Evolutionary conservation across 768 basidiomycete genomes (phyloP), one percentile per base, ranked within the genome.

Genomic region (Rhizopogon vesiculosus): DNA sequence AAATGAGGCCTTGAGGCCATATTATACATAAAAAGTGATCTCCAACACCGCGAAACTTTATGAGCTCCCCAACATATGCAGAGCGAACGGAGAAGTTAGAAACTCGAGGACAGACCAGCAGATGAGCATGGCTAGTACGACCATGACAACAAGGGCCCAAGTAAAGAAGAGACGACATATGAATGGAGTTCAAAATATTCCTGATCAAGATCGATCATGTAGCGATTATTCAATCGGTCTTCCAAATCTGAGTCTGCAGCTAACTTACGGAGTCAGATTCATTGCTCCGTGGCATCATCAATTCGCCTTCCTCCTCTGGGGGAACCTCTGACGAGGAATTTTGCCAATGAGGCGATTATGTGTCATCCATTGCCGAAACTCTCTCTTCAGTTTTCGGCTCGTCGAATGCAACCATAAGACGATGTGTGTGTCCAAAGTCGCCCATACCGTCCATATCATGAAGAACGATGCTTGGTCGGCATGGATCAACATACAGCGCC

Each of bases 401-500:
- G 10, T 31, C 18, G 28, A 29, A 29, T 15, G 18, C 41, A 44
- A 19, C 29, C n/a, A 19, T 28, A 15, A 46, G 29, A 9, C 22
- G n/a, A 5, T 9, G 19, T 3, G 42, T n/a, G n/a, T 46, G 12
- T 57, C 56, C 54, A 41, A 55, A 40, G 54, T 22, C 18, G 54
- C 44, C 52, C 52, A 53, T 29, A 57, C 43, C 7, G 43, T 19
- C 28, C 39, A 54, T 12, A 54, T 39, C 15, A 53, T 51, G 16
- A 52, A 53, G 3, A 56, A 38, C 12, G 25, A 25, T 25, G 25
- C 4, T 25, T 25, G 25, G 25, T 25, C 54, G 16, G 61, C 46
- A 9, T 45, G 33, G 42, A 33, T 13, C 15, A 7, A 56, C 69
- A 44, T 33, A 77, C 76, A 33, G 69, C 68, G 45, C 68, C 66